phyloP scores from a whole-genome alignment of 176 grass and related monocot genomes.

The Echinochloa phyllopogon region DNA sequence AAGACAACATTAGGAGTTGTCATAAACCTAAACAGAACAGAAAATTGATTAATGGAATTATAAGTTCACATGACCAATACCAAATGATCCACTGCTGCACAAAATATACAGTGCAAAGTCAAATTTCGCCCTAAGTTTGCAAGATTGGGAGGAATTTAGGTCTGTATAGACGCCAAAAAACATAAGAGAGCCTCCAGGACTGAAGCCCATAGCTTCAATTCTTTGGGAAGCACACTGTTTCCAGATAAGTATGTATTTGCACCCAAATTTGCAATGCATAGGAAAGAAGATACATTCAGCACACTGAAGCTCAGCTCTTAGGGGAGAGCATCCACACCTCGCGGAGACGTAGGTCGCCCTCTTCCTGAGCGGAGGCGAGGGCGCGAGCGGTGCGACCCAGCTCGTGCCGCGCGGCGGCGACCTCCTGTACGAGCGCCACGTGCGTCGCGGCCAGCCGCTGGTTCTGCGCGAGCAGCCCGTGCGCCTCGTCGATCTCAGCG shows the following conservation, averaged over 20 bases:
- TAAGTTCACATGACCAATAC: neutral
- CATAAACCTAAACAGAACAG: conserved; percentile 16
- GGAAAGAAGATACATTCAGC: conserved; percentile 13
- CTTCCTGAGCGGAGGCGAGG: conserved; percentile 58
- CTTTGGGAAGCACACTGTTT: neutral
- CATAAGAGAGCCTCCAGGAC: neutral
- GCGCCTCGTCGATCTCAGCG: conserved; percentile 84
- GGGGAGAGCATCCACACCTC: conserved; percentile 52
- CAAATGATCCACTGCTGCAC: neutral
- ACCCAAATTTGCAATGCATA: neutral
- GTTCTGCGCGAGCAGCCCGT: conserved; percentile 76
- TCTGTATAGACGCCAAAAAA: conserved; percentile 35
- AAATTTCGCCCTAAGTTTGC: conserved; percentile 9
- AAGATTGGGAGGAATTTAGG: neutral
- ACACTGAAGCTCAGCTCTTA: neutral
- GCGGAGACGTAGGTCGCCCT: conserved; percentile 76
- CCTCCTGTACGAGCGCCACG: conserved; percentile 94
- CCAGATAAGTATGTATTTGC: conserved; percentile 9
- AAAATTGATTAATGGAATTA: neutral
- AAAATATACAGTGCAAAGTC: neutral
- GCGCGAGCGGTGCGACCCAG: conserved; percentile 57
- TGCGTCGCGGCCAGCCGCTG: conserved; percentile 96
- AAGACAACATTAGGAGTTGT: neutral
- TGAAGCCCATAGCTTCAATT: neutral
- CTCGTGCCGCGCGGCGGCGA: conserved; percentile 73